Evolutionary conservation across 1,284 basidiomycete species (phyloP).

Genomic region (Microbotryum intermedium): DNA sequence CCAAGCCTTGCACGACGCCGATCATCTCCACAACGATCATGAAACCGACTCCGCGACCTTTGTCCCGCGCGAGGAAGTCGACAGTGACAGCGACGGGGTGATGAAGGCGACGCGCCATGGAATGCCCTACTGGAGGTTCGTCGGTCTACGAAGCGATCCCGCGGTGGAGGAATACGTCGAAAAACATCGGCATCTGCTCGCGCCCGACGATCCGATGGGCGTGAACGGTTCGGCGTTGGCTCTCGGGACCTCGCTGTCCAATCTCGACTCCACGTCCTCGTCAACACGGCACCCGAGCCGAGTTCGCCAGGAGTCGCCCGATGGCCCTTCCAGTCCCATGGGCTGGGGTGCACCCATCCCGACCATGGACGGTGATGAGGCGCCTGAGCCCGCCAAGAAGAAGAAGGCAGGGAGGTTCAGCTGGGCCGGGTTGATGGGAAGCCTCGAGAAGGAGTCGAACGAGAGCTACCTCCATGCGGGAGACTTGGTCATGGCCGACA

Average conservation of each 20-base stretch:
- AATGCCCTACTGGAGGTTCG: conserved; percentile 41
- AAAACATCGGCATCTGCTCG: not conserved
- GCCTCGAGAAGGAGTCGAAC: conserved; percentile 1
- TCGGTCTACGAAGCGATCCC: conserved; percentile 34
- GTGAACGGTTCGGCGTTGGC: too few species aligned
- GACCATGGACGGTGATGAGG: not conserved
- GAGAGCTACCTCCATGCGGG: conserved; percentile 13
- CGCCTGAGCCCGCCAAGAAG: conserved; percentile 2
- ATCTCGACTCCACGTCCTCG: too few species aligned
- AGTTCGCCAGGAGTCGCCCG: too few species aligned
- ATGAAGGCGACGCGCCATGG: conserved; percentile 28
- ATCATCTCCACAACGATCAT: conserved; percentile 27
- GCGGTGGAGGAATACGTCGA: conserved; percentile 18
- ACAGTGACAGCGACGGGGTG: conserved; percentile 14
- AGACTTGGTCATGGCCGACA: conserved; percentile 36
- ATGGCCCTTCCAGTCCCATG: too few species aligned
- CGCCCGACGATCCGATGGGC: not conserved
- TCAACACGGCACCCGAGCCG: too few species aligned
- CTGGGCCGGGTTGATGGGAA: conserved; percentile 11
- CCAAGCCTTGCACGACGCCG: conserved; percentile 11
- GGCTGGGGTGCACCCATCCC: not conserved
- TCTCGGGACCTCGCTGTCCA: too few species aligned
- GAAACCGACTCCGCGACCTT: conserved; percentile 33
- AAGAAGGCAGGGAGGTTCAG: conserved; percentile 9
- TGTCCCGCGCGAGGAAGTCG: conserved; percentile 37